phyloP scores from a whole-genome alignment of 2,329 filamentous ascomycete genomes.

The Fusarium musae region DNA sequence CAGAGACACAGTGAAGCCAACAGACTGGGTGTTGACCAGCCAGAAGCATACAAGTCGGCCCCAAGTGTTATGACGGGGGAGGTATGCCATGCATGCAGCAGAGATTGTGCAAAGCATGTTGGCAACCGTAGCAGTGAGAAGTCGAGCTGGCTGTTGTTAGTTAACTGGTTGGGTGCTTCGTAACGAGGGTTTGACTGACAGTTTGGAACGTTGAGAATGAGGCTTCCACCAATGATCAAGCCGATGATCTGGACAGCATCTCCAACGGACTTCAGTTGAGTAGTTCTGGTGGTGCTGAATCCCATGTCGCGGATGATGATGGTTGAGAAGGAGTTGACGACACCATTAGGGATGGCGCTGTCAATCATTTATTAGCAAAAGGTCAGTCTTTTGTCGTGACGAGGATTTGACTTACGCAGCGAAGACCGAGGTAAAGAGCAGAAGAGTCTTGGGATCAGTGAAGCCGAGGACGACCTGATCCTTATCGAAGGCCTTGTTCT shows the following conservation, averaged over 20 bases:
- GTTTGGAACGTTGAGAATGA: constrained; percentile 4
- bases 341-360: constrained; percentile 1
- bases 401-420: neutral
- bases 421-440: constrained; percentile 2
- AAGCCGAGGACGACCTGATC: neutral
- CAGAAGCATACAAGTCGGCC: constrained; percentile 4
- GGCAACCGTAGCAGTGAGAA: neutral
- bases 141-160: neutral
- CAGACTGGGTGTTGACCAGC: constrained; percentile 3
- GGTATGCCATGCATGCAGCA: constrained; percentile 9
- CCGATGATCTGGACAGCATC: constrained; percentile 7
- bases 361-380: neutral
- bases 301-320: constrained; percentile 15
- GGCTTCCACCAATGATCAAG: neutral
- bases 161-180: neutral
- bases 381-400: too few species aligned
- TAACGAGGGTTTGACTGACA: neutral
- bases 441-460: constrained; percentile 2
- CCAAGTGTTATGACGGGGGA: constrained; percentile 3
- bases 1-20: constrained; percentile 6
- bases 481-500: constrained; percentile 9
- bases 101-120: constrained; percentile 7
- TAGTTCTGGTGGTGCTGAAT: constrained; percentile 2
- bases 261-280: constrained; percentile 4
- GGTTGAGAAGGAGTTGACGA: constrained; percentile 8